A percentile compares a stretch with the other conserved stretches of the same genome.
Conservation (phyloP, 1,139 yeast genomes). For the Kodamaea plutei region DNA sequence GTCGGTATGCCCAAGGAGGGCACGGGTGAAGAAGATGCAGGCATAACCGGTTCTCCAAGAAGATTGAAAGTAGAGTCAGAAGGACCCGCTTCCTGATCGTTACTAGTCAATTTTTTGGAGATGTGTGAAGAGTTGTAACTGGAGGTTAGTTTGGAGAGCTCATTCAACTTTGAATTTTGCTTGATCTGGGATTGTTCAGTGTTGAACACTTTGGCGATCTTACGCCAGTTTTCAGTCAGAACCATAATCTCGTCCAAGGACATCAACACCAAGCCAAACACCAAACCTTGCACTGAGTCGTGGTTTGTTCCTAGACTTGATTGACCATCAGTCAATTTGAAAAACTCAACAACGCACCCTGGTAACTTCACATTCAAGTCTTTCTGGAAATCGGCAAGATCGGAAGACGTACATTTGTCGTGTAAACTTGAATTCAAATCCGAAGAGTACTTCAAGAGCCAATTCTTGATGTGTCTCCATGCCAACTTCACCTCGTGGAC, state of each 20-base stretch:
- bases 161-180: conserved; percentile 17
- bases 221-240: conserved; percentile 66
- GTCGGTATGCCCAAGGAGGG: conserved; percentile 33
- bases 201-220: conserved; percentile 49
- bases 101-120: conserved; percentile 20
- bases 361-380: conserved; percentile 60
- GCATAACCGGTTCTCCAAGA: no score
- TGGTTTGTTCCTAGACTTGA: conserved; percentile 38
- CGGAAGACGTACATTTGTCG: conserved; percentile 61
- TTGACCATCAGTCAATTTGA: conserved; percentile 69
- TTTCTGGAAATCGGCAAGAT: conserved; percentile 59
- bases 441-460: conserved; percentile 53
- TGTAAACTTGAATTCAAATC: conserved; percentile 56
- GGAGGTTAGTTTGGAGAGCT: conserved; percentile 24
- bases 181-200: conserved; percentile 23
- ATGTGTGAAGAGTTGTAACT: conserved; percentile 21
- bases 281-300: conserved; percentile 55
- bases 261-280: conserved; percentile 63
- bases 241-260: conserved; percentile 60
- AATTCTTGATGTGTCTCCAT: conserved; percentile 65
- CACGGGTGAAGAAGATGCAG: no score
- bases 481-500: conserved; percentile 61
- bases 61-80: conserved; percentile 1
- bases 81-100: conserved; percentile 3
- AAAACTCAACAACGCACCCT: conserved; percentile 54